These are phyloP conservation scores for Xylaria sp. DNA, from an alignment of 2,329 filamentous ascomycete genomes.

Conservation along the genomic window DNA sequence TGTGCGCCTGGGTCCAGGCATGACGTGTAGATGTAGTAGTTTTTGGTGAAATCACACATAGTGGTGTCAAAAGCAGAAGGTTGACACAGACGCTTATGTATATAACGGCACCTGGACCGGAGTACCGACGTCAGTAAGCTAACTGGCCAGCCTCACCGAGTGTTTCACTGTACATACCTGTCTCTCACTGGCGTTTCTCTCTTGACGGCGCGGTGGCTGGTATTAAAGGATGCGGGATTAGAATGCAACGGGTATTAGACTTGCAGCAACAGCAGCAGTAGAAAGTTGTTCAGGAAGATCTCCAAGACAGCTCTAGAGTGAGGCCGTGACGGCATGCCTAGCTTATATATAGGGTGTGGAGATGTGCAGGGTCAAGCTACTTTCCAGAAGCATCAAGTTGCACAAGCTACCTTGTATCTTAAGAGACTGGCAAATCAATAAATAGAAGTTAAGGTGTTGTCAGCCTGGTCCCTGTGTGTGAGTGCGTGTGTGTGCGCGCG, in stretches of 20 bases:
- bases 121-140: slow-evolving; percentile 8
- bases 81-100: slow-evolving; percentile 8
- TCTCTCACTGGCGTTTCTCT: slow-evolving; percentile 1
- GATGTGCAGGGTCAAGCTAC: slow-evolving; percentile 16
- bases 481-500: slow-evolving; percentile 14
- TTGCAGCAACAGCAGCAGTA: slow-evolving; percentile 2
- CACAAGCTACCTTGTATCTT: slow-evolving; percentile 32
- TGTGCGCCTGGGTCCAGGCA: slow-evolving; percentile 71
- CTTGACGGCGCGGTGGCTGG: slow-evolving; percentile 1
- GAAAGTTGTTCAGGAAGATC: slow-evolving; percentile 8
- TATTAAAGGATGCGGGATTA: slow-evolving; percentile 5
- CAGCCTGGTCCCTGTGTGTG: slow-evolving; percentile 26
- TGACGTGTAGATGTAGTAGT: slow-evolving; percentile 76
- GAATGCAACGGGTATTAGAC: slow-evolving; percentile 3
- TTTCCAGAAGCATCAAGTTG: slow-evolving; percentile 27
- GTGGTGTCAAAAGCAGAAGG: slow-evolving; percentile 12
- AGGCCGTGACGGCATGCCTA: slow-evolving; percentile 29
- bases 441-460: slow-evolving; percentile 27
- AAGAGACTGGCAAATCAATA: slow-evolving; percentile 26
- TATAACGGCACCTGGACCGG: neutral
- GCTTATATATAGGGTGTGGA: slow-evolving; percentile 30
- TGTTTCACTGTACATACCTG: slow-evolving; percentile 8
- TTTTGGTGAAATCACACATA: slow-evolving; percentile 71
- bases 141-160: neutral
- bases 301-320: slow-evolving; percentile 15